A percentile compares a stretch with the other conserved stretches of the same genome.
Evolutionary conservation across 176 grass and related monocot genomes (phyloP).

Genomic region (maize (Zea mays)): DNA sequence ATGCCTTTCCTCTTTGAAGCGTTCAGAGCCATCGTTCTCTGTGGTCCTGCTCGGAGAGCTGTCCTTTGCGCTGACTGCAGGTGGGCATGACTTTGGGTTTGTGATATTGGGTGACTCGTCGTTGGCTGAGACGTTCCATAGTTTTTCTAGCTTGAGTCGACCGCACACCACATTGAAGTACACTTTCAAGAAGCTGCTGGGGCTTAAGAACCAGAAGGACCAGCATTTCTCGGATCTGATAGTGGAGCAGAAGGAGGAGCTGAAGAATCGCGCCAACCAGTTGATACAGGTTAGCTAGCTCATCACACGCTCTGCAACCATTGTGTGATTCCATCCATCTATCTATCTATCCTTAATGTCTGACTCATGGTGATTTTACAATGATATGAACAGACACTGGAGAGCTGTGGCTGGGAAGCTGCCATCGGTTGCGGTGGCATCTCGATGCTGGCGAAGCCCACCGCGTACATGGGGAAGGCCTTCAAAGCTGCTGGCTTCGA

Average conservation of each 20-base stretch:
- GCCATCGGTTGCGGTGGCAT: constrained; percentile 57
- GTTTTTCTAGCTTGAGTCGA: constrained; percentile 70
- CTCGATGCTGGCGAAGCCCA: constrained; percentile 81
- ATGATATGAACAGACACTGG: constrained; percentile 53
- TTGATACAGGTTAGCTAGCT: constrained; percentile 61
- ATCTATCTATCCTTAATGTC: too few relatives aligned
- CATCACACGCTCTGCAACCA: neutral
- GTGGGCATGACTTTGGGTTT: constrained; percentile 81
- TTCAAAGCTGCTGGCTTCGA: constrained; percentile 56
- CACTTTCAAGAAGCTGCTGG: constrained; percentile 70
- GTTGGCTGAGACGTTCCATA: constrained; percentile 65
- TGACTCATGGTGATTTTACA: too few relatives aligned
- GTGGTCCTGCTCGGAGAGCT: constrained; percentile 71
- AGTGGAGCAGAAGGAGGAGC: constrained; percentile 52
- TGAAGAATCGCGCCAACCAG: constrained; percentile 48
- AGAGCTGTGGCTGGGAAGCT: constrained; percentile 71
- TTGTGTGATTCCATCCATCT: neutral
- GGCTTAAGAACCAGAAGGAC: constrained; percentile 66
- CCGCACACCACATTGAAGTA: constrained; percentile 85
- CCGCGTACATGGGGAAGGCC: constrained; percentile 57
- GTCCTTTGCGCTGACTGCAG: constrained; percentile 71
- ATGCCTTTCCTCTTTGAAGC: constrained; percentile 43
- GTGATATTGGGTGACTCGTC: constrained; percentile 62
- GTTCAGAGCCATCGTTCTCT: constrained; percentile 51
- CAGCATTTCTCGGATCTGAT: constrained; percentile 54